Base-by-base conservation (phyloP, 2,329 filamentous ascomycete genomes). In the Thelonectria blattea region DNA sequence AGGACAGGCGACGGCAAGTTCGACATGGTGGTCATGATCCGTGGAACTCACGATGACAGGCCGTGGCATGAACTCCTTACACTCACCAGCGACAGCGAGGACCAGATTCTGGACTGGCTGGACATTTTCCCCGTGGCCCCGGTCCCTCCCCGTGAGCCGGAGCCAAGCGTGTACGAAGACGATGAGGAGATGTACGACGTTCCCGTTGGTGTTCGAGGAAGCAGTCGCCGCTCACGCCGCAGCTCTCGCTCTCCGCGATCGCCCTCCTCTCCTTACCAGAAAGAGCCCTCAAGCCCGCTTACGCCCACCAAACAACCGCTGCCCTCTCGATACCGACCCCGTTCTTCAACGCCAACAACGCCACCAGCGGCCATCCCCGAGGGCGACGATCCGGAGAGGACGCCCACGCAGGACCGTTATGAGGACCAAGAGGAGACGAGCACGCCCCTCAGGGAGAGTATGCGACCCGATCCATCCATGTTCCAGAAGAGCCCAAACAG, bases 21-120 rank as follows among this genome's bases (percentile, higher is more conserved):
- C 27, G 89, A 96, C 66, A 83, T 98, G 62, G 84, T 97, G 9
- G 80, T 96, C 60, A 97, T 98, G 93, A 84, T 97, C 56, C 88
- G 92, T 60, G 93, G 92, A 42, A 80, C 80, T 3, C 76, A 85
- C 63, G 85, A 86, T 39, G 84, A 83, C 8, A 80, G 84, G 53
- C 87, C 91, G 65, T 98, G 94, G 93, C 88, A 88, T 63, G 93
- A 99, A 76, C 80, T 96, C 7, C 80, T 98, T 60, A 89, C 87
- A n/a, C 81, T 98, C 15, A 85, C 83, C 10, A 87, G 91, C 3
- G 89, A 93, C 54, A 87, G 91, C 71, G 89, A 93, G 63, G 88
- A 91, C 57, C 88, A 93, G 60, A 88, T 90, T 6, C 79, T 85
- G 15, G 95, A 98, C 75, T 99, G 95, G 95, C 80, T 97, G 39